Evolutionary conservation across 441 rosid genomes (phyloP).

Genomic region (California macrophylla): DNA sequence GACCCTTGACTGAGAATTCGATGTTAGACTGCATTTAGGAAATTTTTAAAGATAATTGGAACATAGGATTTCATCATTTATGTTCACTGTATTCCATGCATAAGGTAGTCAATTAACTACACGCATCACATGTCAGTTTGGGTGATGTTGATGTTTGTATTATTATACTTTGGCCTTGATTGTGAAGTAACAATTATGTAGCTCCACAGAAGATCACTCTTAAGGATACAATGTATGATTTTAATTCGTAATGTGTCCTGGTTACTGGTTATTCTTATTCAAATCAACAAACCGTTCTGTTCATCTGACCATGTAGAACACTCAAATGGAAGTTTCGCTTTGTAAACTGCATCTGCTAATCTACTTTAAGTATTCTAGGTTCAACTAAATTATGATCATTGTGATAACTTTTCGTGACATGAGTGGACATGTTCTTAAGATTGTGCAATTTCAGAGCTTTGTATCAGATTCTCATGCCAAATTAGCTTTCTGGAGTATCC

Average conservation of each 20-base stretch:
- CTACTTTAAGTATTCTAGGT: not conserved
- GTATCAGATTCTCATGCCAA: not conserved
- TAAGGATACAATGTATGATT: not conserved
- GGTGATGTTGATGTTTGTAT: not conserved
- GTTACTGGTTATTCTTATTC: not conserved
- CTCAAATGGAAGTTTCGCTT: not conserved
- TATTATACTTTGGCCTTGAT: not conserved
- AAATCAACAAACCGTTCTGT: not conserved
- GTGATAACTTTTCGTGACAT: not conserved
- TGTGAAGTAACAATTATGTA: not conserved
- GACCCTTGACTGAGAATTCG: conserved; percentile 26
- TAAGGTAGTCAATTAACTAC: conserved; percentile 14
- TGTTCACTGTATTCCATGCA: conserved; percentile 15
- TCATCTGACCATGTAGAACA: not conserved
- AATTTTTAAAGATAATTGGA: conserved; percentile 18
- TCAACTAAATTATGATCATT: not conserved
- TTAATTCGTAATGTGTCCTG: not conserved
- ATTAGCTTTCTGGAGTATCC: not conserved
- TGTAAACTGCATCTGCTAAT: not conserved
- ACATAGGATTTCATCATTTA: conserved; percentile 15
- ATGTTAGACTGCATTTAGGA: conserved; percentile 21
- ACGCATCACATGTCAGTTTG: not conserved
- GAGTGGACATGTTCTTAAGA: not conserved
- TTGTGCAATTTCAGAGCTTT: not conserved
- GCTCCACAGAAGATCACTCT: not conserved